These are phyloP conservation scores for Prunus armeniaca DNA, from an alignment of 306 rosid genomes.

Conservation along the genomic window DNA sequence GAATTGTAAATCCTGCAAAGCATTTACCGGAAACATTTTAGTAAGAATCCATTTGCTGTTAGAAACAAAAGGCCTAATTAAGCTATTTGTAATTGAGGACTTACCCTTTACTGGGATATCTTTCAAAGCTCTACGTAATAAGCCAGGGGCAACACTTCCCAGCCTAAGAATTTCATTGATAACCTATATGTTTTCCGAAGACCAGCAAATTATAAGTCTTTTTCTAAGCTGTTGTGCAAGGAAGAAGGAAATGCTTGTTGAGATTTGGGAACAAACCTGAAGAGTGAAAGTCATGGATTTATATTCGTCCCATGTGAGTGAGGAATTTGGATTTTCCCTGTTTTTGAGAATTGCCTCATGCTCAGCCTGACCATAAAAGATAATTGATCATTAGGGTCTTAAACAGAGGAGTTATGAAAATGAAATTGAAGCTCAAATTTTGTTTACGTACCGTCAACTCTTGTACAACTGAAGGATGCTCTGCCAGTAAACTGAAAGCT, in stretches of 20 bases:
- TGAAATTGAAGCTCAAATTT: not conserved
- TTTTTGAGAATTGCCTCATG: conserved; percentile 30
- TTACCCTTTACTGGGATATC: conserved; percentile 33
- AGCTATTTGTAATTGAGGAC: not conserved
- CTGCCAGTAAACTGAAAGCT: conserved; percentile 26
- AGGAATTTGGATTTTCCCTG: conserved; percentile 25
- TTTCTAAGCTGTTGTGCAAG: no score
- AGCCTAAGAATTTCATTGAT: conserved; percentile 37
- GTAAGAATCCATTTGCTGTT: not conserved
- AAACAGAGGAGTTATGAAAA: not conserved
- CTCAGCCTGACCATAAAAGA: conserved; percentile 29
- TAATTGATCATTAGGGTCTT: not conserved
- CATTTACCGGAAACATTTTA: not conserved
- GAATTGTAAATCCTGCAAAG: conserved; percentile 32
- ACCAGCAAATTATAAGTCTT: no score
- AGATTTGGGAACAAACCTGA: conserved; percentile 16
- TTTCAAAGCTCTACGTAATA: conserved; percentile 30
- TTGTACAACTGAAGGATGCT: conserved; percentile 26
- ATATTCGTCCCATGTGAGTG: conserved; percentile 41
- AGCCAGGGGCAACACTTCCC: conserved; percentile 24
- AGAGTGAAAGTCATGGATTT: conserved; percentile 43
- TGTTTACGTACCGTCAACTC: conserved; percentile 24
- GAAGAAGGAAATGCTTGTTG: no score
- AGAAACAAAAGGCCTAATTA: not conserved
- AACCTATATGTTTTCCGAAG: conserved; percentile 20